Evolutionary conservation across 2,329 filamentous ascomycete genomes (phyloP).

Genomic region (Herpotrichia juniperi): DNA sequence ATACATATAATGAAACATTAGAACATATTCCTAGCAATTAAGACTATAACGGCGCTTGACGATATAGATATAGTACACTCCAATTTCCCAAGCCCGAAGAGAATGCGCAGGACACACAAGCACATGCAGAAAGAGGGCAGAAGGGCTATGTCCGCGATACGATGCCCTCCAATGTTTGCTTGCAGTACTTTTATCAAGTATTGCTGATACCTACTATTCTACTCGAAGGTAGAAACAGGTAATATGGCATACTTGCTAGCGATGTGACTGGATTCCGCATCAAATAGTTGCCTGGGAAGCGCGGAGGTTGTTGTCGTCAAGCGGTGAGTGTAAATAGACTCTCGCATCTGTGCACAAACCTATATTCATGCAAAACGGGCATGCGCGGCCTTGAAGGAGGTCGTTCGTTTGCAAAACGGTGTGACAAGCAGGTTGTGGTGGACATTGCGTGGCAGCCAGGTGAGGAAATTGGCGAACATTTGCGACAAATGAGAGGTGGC

Average conservation of each 20-base stretch:
- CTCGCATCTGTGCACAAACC: neutral
- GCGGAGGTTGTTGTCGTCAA: neutral
- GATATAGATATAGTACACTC: too few species aligned
- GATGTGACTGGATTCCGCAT: neutral
- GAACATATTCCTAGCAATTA: neutral
- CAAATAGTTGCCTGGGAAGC: neutral
- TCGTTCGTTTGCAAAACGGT: neutral
- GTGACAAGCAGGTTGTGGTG: neutral
- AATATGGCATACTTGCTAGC: neutral
- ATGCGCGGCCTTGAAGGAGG: neutral
- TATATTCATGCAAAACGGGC: slow-evolving; percentile 1
- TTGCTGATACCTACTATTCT: too few species aligned
- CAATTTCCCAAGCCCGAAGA: too few species aligned
- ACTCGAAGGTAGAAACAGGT: too few species aligned
- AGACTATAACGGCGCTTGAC: neutral
- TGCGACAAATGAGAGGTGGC: neutral
- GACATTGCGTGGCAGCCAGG: neutral
- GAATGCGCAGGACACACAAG: too few species aligned
- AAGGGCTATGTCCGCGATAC: too few species aligned
- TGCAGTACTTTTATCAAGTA: too few species aligned
- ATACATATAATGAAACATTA: neutral
- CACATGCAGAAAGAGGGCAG: too few species aligned
- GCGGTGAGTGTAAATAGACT: neutral
- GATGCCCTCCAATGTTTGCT: too few species aligned
- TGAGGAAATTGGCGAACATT: slow-evolving; percentile 1